Evolutionary conservation across 2,329 filamentous ascomycete species (phyloP).

Genomic region (Rosellinia necatrix): DNA sequence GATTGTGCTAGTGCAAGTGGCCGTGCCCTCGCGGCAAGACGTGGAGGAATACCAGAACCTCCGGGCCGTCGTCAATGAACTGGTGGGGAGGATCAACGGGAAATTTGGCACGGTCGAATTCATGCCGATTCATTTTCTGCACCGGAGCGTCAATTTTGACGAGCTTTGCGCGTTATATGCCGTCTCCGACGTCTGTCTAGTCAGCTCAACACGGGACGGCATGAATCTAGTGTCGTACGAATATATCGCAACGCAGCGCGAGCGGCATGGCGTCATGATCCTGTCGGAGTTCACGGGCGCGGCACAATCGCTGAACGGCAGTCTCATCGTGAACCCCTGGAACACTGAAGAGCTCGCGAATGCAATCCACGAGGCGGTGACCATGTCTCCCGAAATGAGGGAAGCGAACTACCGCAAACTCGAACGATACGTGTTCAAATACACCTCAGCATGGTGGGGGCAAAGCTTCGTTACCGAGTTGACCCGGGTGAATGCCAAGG

Average conservation of each 20-base stretch:
- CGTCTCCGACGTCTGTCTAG: slow-evolving; percentile 88
- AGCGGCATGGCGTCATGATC: slow-evolving; percentile 91
- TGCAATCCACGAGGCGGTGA: slow-evolving; percentile 94
- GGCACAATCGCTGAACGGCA: slow-evolving; percentile 91
- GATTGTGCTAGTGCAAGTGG: slow-evolving; percentile 93
- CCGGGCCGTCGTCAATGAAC: slow-evolving; percentile 91
- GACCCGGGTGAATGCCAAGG: slow-evolving; percentile 50
- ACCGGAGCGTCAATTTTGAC: slow-evolving; percentile 93
- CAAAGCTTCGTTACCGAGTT: slow-evolving; percentile 89
- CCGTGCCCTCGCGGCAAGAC: slow-evolving; percentile 91
- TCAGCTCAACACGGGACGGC: slow-evolving; percentile 93
- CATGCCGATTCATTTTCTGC: slow-evolving; percentile 98
- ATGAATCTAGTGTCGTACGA: slow-evolving; percentile 99
- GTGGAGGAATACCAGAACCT: slow-evolving; percentile 98
- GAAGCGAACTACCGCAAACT: slow-evolving; percentile 88
- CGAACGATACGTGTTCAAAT: slow-evolving; percentile 94
- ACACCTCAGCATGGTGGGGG: slow-evolving; percentile 97
- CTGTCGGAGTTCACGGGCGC: slow-evolving; percentile 96
- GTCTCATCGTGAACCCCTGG: slow-evolving; percentile 96
- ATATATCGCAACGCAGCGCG: slow-evolving; percentile 91
- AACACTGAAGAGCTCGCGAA: slow-evolving; percentile 95
- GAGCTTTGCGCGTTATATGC: slow-evolving; percentile 94
- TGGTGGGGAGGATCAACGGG: slow-evolving; percentile 95
- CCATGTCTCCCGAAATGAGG: slow-evolving; percentile 89
- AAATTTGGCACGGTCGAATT: slow-evolving; percentile 97